phyloP scores from a whole-genome alignment of 176 grass and related monocot species.

The Guadua angustifolia region DNA sequence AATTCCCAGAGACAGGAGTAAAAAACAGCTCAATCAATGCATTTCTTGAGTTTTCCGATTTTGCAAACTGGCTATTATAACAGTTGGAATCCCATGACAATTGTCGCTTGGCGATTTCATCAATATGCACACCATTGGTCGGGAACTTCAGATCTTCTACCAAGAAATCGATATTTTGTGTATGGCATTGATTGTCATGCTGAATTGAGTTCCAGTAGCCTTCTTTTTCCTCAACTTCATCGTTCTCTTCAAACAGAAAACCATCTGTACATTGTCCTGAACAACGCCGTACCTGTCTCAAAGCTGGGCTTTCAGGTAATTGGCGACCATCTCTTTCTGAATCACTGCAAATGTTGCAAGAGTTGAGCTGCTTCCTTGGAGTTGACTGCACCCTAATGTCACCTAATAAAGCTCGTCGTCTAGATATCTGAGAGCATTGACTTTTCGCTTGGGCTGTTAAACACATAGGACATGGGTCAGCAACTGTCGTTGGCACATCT shows the following conservation, averaged over 20 bases:
- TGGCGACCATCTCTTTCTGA: conserved; percentile 38
- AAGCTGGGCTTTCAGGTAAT: conserved; percentile 36
- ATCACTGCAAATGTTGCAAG: conserved; percentile 39
- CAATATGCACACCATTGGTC: neutral
- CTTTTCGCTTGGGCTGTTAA: conserved; percentile 36
- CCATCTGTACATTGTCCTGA: conserved; percentile 27
- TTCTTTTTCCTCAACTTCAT: conserved; percentile 33
- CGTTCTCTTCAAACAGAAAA: conserved; percentile 23
- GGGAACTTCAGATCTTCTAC: conserved; percentile 44
- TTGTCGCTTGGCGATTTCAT: too few species aligned
- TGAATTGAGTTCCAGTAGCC: conserved; percentile 14
- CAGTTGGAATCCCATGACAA: too few species aligned
- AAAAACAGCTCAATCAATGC: too few species aligned
- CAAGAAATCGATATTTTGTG: conserved; percentile 17
- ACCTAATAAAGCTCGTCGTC: conserved; percentile 33
- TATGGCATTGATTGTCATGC: neutral
- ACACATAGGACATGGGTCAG: conserved; percentile 39
- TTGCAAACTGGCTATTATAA: too few species aligned
- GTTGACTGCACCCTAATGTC: conserved; percentile 46
- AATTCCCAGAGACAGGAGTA: too few species aligned
- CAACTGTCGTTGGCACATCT: conserved; percentile 41
- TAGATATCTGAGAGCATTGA: conserved; percentile 40
- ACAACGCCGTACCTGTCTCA: neutral
- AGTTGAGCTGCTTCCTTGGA: conserved; percentile 52
- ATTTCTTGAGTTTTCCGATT: too few species aligned